Conservation (phyloP, 805 yeast species). For the Candida schatavii region DNA sequence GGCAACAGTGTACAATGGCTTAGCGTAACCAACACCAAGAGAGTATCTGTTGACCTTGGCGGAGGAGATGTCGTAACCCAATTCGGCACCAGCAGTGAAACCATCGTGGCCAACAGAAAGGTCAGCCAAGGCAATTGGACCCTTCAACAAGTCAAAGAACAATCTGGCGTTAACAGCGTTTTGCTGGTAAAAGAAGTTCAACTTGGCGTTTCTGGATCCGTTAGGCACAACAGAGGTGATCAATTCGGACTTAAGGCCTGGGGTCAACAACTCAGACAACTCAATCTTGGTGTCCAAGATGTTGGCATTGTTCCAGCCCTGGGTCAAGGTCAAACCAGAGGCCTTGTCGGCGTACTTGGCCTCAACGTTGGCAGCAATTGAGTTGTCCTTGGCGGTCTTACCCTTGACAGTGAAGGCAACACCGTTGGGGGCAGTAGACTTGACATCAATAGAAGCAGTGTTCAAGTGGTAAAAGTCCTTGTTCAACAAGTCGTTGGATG, state of each 20-base stretch:
- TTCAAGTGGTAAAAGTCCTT: constrained; percentile 91
- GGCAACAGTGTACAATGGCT: constrained; percentile 82
- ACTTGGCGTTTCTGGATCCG: constrained; percentile 81
- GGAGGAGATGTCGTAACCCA: constrained; percentile 91
- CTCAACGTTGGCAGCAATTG: constrained; percentile 86
- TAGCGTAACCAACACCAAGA: constrained; percentile 89
- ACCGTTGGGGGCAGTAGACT: constrained; percentile 94
- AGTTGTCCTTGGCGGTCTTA: constrained; percentile 74
- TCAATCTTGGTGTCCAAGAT: constrained; percentile 90
- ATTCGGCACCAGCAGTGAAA: constrained; percentile 94
- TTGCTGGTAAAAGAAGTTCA: constrained; percentile 88
- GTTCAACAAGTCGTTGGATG: constrained; percentile 84
- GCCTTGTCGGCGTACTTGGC: constrained; percentile 91
- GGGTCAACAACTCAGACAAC: constrained; percentile 85
- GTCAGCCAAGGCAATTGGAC: constrained; percentile 94
- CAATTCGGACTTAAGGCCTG: constrained; percentile 92
- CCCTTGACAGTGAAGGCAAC: constrained; percentile 94
- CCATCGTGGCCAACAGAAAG: constrained; percentile 94
- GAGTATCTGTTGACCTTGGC: constrained; percentile 94
- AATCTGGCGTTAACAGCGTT: constrained; percentile 92
- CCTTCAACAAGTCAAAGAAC: constrained; percentile 91
- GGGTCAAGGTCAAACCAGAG: constrained; percentile 88
- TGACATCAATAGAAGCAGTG: constrained; percentile 83
- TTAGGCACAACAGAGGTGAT: constrained; percentile 84
- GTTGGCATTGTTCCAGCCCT: constrained; percentile 97